A percentile compares a stretch with the other conserved stretches of the same genome.
Conservation (phyloP, 2,329 filamentous ascomycete species). For the Elsinoe australis region DNA sequence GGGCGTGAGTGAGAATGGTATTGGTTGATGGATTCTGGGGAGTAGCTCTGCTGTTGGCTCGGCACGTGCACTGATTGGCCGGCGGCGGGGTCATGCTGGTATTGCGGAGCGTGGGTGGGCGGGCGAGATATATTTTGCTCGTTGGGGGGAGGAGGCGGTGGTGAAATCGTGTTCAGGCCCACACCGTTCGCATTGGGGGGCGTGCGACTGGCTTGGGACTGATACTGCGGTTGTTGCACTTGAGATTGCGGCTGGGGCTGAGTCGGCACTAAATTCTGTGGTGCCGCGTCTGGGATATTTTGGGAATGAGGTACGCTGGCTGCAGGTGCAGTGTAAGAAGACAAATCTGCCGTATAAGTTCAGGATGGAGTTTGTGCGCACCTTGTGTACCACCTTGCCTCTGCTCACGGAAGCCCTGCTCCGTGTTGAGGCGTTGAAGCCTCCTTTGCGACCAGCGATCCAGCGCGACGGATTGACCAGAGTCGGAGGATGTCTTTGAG, state of each 20-base stretch:
- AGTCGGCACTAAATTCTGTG: constrained; percentile 16
- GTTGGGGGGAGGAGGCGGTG: constrained; percentile 9
- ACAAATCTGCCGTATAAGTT: too few species aligned
- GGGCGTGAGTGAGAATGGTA: constrained; percentile 17
- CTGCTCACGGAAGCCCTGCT: constrained; percentile 34
- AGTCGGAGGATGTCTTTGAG: constrained; percentile 30
- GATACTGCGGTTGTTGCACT: constrained; percentile 17
- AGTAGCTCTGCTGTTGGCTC: constrained; percentile 13
- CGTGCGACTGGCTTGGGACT: constrained; percentile 14
- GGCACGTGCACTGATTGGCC: constrained; percentile 17
- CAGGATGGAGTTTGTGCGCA: constrained; percentile 4
- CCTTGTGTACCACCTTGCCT: constrained; percentile 26
- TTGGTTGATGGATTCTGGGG: constrained; percentile 15
- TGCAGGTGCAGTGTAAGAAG: neutral
- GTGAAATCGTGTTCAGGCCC: constrained; percentile 9
- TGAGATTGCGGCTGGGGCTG: constrained; percentile 18
- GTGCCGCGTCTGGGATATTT: constrained; percentile 10
- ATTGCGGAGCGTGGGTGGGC: constrained; percentile 5
- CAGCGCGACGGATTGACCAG: constrained; percentile 26
- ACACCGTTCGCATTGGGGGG: constrained; percentile 15
- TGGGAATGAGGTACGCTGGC: constrained; percentile 8
- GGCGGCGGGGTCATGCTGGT: constrained; percentile 14
- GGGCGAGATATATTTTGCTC: constrained; percentile 13
- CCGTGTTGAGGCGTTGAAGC: constrained; percentile 33
- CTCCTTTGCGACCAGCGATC: constrained; percentile 33